Evolutionary conservation across 306 rosid genomes (phyloP).

Genomic region (Cicer judaicum): DNA sequence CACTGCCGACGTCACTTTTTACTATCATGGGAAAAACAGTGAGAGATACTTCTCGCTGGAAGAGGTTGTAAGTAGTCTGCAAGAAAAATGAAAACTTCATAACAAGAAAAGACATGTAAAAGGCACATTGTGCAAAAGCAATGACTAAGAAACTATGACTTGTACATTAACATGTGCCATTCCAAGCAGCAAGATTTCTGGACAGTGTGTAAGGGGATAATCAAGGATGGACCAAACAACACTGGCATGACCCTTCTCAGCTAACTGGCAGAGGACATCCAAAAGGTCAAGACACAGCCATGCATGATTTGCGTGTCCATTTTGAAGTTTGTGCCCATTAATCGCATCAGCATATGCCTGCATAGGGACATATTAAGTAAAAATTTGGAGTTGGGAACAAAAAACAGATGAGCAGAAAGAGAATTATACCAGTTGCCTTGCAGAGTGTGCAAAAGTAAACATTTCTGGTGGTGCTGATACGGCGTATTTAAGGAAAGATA

Average conservation of each 20-base stretch:
- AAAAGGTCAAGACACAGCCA: constrained; percentile 90
- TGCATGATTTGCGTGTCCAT: constrained; percentile 86
- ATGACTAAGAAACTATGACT: constrained; percentile 9
- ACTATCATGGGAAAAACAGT: constrained; percentile 71
- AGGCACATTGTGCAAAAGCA: constrained; percentile 4
- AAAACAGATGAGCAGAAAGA: constrained; percentile 36
- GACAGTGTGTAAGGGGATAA: constrained; percentile 85
- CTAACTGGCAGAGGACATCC: constrained; percentile 80
- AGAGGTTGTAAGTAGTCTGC: constrained; percentile 92
- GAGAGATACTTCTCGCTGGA: constrained; percentile 77
- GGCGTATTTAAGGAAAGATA: constrained; percentile 90
- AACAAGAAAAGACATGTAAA: constrained; percentile 29
- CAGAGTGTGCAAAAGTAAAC: constrained; percentile 82
- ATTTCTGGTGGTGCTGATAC: constrained; percentile 82
- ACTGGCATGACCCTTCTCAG: constrained; percentile 95
- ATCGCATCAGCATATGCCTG: constrained; percentile 79
- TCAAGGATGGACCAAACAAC: constrained; percentile 78
- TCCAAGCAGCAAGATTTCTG: constrained; percentile 95
- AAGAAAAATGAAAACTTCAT: constrained; percentile 44
- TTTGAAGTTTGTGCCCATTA: constrained; percentile 77
- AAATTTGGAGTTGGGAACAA: constrained; percentile 28
- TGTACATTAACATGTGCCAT: constrained; percentile 79
- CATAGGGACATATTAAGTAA: constrained; percentile 28
- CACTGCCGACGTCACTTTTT: constrained; percentile 61
- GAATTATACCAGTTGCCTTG: constrained; percentile 76